Conservation (phyloP, 2,329 filamentous ascomycete genomes). For the Penicillium polonicum region DNA sequence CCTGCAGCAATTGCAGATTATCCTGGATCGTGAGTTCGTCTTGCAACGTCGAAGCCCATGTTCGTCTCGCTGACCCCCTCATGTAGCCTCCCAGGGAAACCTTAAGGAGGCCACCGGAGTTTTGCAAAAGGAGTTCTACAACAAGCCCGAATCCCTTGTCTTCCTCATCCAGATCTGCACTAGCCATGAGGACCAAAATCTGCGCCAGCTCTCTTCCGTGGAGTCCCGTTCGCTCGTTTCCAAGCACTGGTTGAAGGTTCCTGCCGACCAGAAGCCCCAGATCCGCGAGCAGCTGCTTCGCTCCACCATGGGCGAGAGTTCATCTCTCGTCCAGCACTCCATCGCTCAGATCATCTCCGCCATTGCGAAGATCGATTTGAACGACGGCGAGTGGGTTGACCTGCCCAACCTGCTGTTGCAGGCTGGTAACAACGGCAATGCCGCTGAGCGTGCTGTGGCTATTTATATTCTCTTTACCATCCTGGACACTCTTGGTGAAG, state of each 20-base stretch:
- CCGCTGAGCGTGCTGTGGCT: slow-evolving; percentile 81
- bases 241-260: slow-evolving; percentile 80
- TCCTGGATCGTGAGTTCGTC: slow-evolving; percentile 72
- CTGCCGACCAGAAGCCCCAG: slow-evolving; percentile 72
- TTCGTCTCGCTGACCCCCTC: slow-evolving; percentile 19
- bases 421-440: slow-evolving; percentile 71
- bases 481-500: slow-evolving; percentile 80
- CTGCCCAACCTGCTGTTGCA: slow-evolving; percentile 76
- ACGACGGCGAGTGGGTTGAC: slow-evolving; percentile 80
- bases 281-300: slow-evolving; percentile 82
- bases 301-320: slow-evolving; percentile 75
- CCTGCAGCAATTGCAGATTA: slow-evolving; percentile 79
- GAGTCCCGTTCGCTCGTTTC: slow-evolving; percentile 78
- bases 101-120: slow-evolving; percentile 87
- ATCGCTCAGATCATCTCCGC: slow-evolving; percentile 83
- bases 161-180: slow-evolving; percentile 86
- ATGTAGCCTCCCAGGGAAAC: slow-evolving; percentile 76
- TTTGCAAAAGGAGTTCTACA: slow-evolving; percentile 92
- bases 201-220: slow-evolving; percentile 88
- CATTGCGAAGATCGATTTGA: slow-evolving; percentile 81
- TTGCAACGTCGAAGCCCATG: not conserved
- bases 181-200: slow-evolving; percentile 66
- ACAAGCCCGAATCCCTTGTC: slow-evolving; percentile 76
- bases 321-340: slow-evolving; percentile 76
- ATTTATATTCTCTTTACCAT: slow-evolving; percentile 92